Conservation (phyloP, 164 flowering plant species). For the Stephania cephalantha region DNA sequence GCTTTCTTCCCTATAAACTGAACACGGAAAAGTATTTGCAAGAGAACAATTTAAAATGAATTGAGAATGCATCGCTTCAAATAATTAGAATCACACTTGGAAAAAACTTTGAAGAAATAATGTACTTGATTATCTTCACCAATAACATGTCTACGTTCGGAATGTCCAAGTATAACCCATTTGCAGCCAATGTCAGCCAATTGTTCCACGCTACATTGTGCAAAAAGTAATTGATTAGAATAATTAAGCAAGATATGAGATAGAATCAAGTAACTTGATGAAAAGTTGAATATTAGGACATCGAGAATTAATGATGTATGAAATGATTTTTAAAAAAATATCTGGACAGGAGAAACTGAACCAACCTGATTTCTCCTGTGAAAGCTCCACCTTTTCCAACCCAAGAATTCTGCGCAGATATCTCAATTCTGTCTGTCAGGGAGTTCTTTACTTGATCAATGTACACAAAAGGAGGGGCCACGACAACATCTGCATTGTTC, state of each 20-base stretch:
- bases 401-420: slow-evolving; percentile 96
- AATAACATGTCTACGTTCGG: slow-evolving; percentile 86
- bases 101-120: neutral
- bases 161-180: slow-evolving; percentile 99
- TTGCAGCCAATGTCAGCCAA: slow-evolving; percentile 84
- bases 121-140: slow-evolving; percentile 89
- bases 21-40: slow-evolving; percentile 4
- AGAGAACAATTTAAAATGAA: neutral
- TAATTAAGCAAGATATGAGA: neutral
- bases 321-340: neutral
- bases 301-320: neutral
- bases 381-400: slow-evolving; percentile 95
- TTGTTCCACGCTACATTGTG: slow-evolving; percentile 64
- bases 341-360: slow-evolving; percentile 3
- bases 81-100: neutral
- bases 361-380: slow-evolving; percentile 96
- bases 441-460: slow-evolving; percentile 79
- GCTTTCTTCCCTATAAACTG: slow-evolving; percentile 99
- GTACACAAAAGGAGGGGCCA: slow-evolving; percentile 90
- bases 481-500: slow-evolving; percentile 80
- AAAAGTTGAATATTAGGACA: neutral
- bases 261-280: neutral
- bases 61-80: neutral
- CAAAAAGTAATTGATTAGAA: neutral
- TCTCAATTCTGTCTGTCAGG: slow-evolving; percentile 61